Base-by-base conservation (phyloP, 306 rosid species). In the Pyrus communis region DNA sequence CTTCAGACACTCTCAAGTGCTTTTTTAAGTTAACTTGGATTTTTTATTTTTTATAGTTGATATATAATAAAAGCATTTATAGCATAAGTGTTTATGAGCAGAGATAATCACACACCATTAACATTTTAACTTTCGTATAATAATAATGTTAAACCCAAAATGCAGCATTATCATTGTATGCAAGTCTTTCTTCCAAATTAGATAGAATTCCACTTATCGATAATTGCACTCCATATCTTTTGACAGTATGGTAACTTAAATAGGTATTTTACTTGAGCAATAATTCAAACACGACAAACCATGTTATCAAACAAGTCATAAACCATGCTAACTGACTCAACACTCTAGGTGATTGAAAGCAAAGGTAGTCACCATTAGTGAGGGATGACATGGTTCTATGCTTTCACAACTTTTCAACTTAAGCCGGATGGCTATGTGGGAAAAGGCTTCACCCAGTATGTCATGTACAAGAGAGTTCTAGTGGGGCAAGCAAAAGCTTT, bases 321-420 rank as follows among this genome's bases (percentile, higher is more conserved):
- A 58, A 49, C 21, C 21, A 49, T 49, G 55, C 18, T 21, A 30
- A 54, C 35, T n/a, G 31, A 5, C 28, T 5, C 42, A 25, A 0
- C 33, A 43, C 76, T 49, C 59, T 46, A 31, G 14, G 8, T n/a
- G 49, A 25, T 43, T 43, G 69, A 57, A 67, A 57, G 59, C 9
- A 78, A 77, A 78, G 82, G 11, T 5, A 79, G 69, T 49, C 77
- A 76, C 65, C 66, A 23, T 27, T 64, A 73, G 79, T 17, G 21
- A 74, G 83, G 83, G 81, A 63, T 85, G 89, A 84, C 85, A 80
- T 83, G 86, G 85, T 42, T 28, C 45, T 76, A 31, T 68, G 78
- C 88, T 79, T 77, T 86, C 85, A 73, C 84, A 33, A 77, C 88
- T 86, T 84, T 86, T 71, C 85, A 87, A 85, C 86, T 87, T 85